These are phyloP conservation scores for Cunninghamia lanceolata DNA, from an alignment of 75 land plant genomes.

Conservation along the genomic window DNA sequence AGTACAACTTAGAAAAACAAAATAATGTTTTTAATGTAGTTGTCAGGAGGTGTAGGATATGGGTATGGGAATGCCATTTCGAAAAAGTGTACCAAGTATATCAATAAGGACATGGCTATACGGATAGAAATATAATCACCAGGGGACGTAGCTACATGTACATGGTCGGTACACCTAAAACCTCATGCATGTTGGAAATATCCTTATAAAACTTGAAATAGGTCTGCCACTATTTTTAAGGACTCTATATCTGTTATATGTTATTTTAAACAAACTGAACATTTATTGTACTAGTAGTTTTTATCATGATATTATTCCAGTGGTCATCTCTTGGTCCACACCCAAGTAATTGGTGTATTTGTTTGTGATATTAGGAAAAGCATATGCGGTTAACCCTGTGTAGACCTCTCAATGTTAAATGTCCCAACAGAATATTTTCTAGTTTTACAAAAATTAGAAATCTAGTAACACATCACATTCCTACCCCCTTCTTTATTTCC, in stretches of 20 bases:
- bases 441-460: background rate
- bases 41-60: background rate
- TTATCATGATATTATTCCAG: background rate
- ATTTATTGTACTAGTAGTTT: background rate
- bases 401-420: background rate
- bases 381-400: background rate
- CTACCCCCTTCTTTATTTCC: background rate
- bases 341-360: background rate
- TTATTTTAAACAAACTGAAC: background rate
- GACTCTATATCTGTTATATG: background rate
- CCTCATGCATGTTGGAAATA: background rate
- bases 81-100: background rate
- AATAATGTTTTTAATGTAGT: background rate
- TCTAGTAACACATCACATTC: background rate
- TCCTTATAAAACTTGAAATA: background rate
- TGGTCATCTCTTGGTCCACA: background rate
- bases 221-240: background rate
- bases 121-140: background rate
- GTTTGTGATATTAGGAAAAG: background rate
- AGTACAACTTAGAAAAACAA: no score
- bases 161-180: background rate
- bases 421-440: background rate
- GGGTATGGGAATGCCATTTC: background rate
- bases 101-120: background rate
- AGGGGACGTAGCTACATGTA: background rate